Evolutionary conservation across 2,329 filamentous ascomycete genomes (phyloP), one percentile per base, ranked within the genome.

Genomic region (Diaporthe vaccinii): DNA sequence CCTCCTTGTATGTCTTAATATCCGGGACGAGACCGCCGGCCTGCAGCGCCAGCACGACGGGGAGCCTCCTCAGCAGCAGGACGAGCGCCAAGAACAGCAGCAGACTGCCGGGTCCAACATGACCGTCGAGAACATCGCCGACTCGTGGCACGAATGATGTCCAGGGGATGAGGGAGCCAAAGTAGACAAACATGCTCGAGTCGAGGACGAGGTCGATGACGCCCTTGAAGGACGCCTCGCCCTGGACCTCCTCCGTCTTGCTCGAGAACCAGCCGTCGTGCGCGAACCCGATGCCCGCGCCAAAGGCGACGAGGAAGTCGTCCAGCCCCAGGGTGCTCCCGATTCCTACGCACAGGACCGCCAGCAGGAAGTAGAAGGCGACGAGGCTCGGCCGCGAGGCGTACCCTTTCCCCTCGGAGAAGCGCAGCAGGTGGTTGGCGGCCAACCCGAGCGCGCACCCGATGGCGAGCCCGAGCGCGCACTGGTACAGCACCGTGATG

Each of bases 401-500:
- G 55, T 67, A 78, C 4, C 70, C 75, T 7, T 41, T 67, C 15
- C 41, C 62, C 71, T 77, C 73, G 25, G 76, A 73, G 65, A 49
- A 65, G 34, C 74, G 72, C 39, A 77, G 77, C 53, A 76, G 36
- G 31, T 93, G 90, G 79, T 93, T 93, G 0, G 92, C 92, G 55
- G 93, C 79, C 90, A 91, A 94, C 0, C 93, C 93, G 2, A 93
- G 89, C 0, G 86, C 82, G 15, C 87, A 87, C 0, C 93, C 93
- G 78, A 93, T 94, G 0, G 88, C 83, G 4, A 93, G 82, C 78
- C 91, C 93, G 72, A 94, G 80, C 5, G 93, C 62, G 73, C 94
- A 93, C 0, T 88, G 90, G 81, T 94, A 94, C 0, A 86, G 87
- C 89, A 91, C 91, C 0, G 91, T 94, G 80, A 94, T 91, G 59